phyloP scores from a whole-genome alignment of 305 asterid genomes.

The Fraxinus floribunda region DNA sequence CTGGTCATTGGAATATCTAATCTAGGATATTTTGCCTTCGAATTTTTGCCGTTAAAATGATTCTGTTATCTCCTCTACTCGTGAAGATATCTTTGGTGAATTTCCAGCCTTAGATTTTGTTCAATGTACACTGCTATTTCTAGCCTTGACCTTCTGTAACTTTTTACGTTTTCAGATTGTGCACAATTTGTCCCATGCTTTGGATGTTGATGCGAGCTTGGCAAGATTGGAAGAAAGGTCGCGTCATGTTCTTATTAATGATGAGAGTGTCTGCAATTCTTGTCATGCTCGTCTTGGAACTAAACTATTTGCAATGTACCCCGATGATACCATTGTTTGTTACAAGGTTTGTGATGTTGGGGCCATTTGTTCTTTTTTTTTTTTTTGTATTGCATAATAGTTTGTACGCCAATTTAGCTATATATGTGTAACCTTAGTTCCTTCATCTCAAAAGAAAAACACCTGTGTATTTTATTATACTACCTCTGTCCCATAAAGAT shows the following conservation, averaged over 20 bases:
- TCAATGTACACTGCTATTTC: background rate
- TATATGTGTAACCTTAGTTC: background rate
- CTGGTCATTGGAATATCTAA: constrained; percentile 19
- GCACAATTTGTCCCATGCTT: constrained; percentile 75
- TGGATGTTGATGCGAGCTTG: constrained; percentile 74
- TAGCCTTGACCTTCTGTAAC: constrained; percentile 6
- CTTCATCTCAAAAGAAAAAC: background rate
- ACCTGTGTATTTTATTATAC: background rate
- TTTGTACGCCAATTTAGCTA: background rate
- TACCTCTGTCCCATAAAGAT: too few species aligned
- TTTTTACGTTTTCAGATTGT: constrained; percentile 50
- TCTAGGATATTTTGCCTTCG: constrained; percentile 6
- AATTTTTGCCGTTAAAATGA: background rate
- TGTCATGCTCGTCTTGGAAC: constrained; percentile 97
- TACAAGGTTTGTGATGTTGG: constrained; percentile 66
- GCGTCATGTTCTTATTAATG: constrained; percentile 77
- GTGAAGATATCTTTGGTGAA: constrained; percentile 8
- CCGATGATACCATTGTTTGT: constrained; percentile 89
- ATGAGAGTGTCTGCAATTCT: constrained; percentile 84
- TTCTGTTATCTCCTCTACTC: background rate
- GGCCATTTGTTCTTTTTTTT: background rate
- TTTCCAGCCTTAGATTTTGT: constrained; percentile 9
- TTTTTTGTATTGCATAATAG: background rate
- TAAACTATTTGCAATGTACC: constrained; percentile 93
- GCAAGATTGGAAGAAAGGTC: constrained; percentile 93